Evolutionary conservation across 1,284 basidiomycete species (phyloP).

Genomic region (Marasmius sp.): DNA sequence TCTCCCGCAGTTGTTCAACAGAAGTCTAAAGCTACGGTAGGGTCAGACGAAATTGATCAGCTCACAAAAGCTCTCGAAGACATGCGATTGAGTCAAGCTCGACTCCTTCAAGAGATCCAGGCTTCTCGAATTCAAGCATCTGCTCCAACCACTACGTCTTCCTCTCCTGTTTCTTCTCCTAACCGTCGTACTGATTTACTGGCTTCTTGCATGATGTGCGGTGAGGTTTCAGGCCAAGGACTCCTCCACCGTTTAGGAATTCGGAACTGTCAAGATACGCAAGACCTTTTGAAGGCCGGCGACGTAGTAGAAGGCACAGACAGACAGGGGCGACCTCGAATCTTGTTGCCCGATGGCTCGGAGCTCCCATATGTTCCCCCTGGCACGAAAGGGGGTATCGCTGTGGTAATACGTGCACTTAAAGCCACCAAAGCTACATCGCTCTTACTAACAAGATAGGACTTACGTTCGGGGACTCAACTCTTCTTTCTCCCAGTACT

Average conservation of each 20-base stretch:
- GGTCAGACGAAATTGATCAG: too few relatives aligned
- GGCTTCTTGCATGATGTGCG: too few relatives aligned
- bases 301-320: neutral
- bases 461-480: neutral
- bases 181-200: too few relatives aligned
- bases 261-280: neutral
- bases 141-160: too few relatives aligned
- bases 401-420: neutral
- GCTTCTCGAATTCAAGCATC: too few relatives aligned
- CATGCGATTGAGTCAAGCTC: too few relatives aligned
- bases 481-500: neutral
- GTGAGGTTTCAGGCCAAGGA: too few relatives aligned
- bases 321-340: neutral
- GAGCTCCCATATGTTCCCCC: neutral
- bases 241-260: neutral
- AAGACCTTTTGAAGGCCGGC: neutral
- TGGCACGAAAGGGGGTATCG: neutral
- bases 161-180: too few relatives aligned
- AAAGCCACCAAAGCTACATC: neutral
- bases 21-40: too few relatives aligned
- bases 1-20: too few relatives aligned
- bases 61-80: too few relatives aligned
- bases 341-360: neutral
- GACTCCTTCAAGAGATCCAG: too few relatives aligned
- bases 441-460: neutral